phyloP scores from a whole-genome alignment of 2,329 filamentous ascomycete species.

The Aspergillus texensis region DNA sequence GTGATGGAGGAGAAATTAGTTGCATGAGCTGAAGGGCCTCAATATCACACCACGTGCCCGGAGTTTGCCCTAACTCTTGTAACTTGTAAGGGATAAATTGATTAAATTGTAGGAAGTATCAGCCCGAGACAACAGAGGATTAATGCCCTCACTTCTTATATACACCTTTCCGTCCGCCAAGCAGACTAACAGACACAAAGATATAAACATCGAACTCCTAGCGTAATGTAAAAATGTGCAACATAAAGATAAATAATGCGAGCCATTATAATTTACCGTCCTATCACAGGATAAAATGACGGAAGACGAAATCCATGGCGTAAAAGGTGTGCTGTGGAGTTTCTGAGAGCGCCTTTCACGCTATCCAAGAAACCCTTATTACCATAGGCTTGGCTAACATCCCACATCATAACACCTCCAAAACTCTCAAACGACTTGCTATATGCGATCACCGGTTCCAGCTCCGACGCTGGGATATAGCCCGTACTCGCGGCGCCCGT shows the following conservation, averaged over 20 bases:
- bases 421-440: conserved; percentile 61
- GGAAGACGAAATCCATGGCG: conserved; percentile 6
- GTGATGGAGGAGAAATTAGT: background rate
- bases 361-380: conserved; percentile 60
- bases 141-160: conserved; percentile 1
- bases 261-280: background rate
- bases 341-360: conserved; percentile 42
- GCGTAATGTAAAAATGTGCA: background rate
- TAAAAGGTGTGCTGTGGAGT: conserved; percentile 12
- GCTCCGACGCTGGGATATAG: conserved; percentile 53
- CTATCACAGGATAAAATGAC: background rate
- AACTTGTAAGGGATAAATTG: background rate
- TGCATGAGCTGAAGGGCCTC: background rate
- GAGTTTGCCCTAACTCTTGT: background rate
- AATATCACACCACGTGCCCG: background rate
- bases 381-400: conserved; percentile 62
- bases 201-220: background rate
- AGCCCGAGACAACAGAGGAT: background rate
- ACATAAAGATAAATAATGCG: background rate
- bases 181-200: background rate
- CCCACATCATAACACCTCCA: conserved; percentile 72
- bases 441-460: conserved; percentile 57
- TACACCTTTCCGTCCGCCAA: background rate
- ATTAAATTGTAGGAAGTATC: background rate
- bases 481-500: conserved; percentile 57